Evolutionary conservation across 2,329 filamentous ascomycete genomes (phyloP).

Genomic region (Aspergillus novoparasiticus): DNA sequence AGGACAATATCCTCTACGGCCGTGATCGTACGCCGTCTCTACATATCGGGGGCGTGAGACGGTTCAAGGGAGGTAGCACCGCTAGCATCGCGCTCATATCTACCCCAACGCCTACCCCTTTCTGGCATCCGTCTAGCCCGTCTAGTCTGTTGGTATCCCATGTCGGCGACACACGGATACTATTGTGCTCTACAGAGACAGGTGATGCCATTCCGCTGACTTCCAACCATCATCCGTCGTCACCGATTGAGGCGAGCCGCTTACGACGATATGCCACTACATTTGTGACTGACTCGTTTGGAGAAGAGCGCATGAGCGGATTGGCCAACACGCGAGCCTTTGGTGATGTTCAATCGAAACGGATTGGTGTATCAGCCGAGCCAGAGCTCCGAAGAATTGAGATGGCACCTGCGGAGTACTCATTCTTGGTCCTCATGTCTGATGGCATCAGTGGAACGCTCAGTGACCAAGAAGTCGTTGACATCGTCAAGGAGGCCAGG

Average conservation of each 20-base stretch:
- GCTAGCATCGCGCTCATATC: slow-evolving; percentile 88
- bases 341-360: slow-evolving; percentile 88
- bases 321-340: slow-evolving; percentile 94
- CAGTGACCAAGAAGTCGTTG: slow-evolving; percentile 91
- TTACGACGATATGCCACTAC: slow-evolving; percentile 82
- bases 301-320: slow-evolving; percentile 91
- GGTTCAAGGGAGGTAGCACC: slow-evolving; percentile 93
- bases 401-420: slow-evolving; percentile 79
- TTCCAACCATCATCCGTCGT: slow-evolving; percentile 88
- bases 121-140: slow-evolving; percentile 88
- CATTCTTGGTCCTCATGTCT: slow-evolving; percentile 83
- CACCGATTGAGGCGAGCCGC: slow-evolving; percentile 78
- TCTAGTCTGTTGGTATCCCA: slow-evolving; percentile 85
- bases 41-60: slow-evolving; percentile 70
- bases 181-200: slow-evolving; percentile 84
- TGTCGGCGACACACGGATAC: slow-evolving; percentile 87
- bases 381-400: slow-evolving; percentile 83
- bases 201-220: slow-evolving; percentile 81
- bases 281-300: slow-evolving; percentile 94
- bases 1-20: slow-evolving; percentile 77
- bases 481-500: slow-evolving; percentile 88
- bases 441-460: slow-evolving; percentile 88
- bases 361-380: slow-evolving; percentile 91
- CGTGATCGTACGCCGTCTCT: slow-evolving; percentile 50
- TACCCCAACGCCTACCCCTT: slow-evolving; percentile 86